Percentiles rank a stretch among this genome's conserved stretches.
phyloP scores from a whole-genome alignment of 2,329 filamentous ascomycete species.

The Talaromyces funiculosus region DNA sequence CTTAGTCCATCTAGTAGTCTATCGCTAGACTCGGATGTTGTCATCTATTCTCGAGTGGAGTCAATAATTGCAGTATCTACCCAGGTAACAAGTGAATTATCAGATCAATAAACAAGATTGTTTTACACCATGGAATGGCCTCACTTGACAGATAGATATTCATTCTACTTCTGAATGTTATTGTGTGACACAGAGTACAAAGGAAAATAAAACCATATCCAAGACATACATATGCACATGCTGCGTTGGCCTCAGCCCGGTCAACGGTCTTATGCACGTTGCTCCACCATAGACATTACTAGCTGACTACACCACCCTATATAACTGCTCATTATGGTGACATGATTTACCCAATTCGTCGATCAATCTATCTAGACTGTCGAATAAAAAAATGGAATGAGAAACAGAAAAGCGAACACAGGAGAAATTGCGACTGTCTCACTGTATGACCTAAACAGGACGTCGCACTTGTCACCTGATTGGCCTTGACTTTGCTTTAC shows the following conservation, averaged over 20 bases:
- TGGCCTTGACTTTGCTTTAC: neutral
- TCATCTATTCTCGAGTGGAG: neutral
- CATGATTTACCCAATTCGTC: neutral
- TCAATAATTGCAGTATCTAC: too few relatives aligned
- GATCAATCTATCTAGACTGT: neutral
- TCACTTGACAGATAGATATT: neutral
- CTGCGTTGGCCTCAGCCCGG: neutral
- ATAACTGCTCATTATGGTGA: neutral
- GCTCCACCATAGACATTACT: neutral
- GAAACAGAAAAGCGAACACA: neutral
- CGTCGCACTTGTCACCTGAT: neutral
- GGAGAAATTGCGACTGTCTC: neutral
- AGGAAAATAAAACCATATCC: neutral
- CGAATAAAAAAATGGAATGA: neutral
- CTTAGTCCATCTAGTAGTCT: neutral
- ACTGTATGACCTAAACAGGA: neutral
- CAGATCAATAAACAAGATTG: too few relatives aligned
- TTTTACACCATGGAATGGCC: neutral
- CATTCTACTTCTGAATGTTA: too few relatives aligned
- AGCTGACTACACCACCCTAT: neutral
- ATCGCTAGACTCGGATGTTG: neutral
- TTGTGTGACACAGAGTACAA: neutral
- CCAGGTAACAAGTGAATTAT: too few relatives aligned
- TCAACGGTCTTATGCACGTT: neutral
- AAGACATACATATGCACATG: constrained; percentile 8